These are phyloP conservation scores for Oldenlandia corymbosa DNA, from an alignment of 257 asterid genomes.

Conservation along the genomic window DNA sequence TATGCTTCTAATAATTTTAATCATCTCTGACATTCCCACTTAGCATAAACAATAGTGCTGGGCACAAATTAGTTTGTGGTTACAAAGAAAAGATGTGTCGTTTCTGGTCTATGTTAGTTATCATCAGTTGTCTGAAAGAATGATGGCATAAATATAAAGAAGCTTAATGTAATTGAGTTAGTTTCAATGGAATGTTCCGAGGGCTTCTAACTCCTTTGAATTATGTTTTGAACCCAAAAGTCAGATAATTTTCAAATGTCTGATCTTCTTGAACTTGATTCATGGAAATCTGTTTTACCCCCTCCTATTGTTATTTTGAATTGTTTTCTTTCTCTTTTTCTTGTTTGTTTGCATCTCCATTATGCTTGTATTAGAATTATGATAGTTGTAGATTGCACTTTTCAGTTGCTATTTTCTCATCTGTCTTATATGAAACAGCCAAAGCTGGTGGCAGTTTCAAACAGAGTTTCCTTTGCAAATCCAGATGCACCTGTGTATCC, in stretches of 20 bases:
- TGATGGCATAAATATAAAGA: neutral
- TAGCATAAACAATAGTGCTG: too few relatives aligned
- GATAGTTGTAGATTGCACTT: neutral
- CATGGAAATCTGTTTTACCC: neutral
- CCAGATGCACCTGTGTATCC: constrained; percentile 96
- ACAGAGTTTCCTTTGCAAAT: constrained; percentile 54
- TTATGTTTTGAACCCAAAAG: too few relatives aligned
- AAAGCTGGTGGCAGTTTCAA: constrained; percentile 74
- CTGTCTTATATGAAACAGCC: constrained; percentile 46
- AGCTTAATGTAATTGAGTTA: neutral
- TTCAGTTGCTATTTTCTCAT: neutral
- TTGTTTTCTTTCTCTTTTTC: neutral
- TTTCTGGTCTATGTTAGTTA: neutral
- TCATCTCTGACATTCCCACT: neutral
- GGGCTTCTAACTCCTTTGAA: too few relatives aligned
- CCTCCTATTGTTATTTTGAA: too few relatives aligned
- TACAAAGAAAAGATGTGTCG: neutral
- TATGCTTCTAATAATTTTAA: constrained; percentile 16
- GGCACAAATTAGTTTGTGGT: too few relatives aligned
- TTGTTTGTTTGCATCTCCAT: too few relatives aligned
- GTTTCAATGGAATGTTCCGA: neutral
- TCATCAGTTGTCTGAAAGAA: neutral
- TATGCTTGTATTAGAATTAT: neutral
- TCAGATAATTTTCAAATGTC: neutral
- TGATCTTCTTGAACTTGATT: neutral